Evolutionary conservation across 2,329 filamentous ascomycete genomes (phyloP), one percentile per base, ranked within the genome.

Genomic region (Penicillium sp.): DNA sequence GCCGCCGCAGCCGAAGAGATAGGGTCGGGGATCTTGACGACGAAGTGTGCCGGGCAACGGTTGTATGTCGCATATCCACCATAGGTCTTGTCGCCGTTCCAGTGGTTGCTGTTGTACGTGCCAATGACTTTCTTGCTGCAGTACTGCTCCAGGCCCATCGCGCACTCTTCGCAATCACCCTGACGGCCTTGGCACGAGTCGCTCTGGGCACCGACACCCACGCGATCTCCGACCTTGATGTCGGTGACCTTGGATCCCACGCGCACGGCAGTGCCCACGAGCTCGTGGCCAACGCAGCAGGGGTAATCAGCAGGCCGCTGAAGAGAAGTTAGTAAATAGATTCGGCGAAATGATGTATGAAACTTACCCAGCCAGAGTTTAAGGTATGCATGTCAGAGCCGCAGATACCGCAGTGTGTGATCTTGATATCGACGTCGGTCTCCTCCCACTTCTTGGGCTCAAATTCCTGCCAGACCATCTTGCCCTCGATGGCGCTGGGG

Each of bases 391-490:
- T 43, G 55, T 86, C 82, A 0, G 77, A 79, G 47, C 81, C 83
- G 62, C 83, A 87, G 55, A 87, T 78, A 52, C 83, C 82, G 56
- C 81, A 85, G 70, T 84, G 80, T 0, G 79, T 77, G 55, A 86
- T 70, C 61, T 81, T 76, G 57, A 86, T 84, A 60, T 86, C 82
- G 47, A 86, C 69, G 54, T 86, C 82, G 24, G 75, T 79, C 63
- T 86, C 83, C 39, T 82, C 78, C 78, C 81, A 86, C n/a, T 71
- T 68, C 73, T 86, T 86, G 32, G 82, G 82, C 66, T 82, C 74
- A 47, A 78, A 85, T 48, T 78, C 66, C 35, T 75, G 68, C 78
- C 78, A 81, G 29, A 70, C 71, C 73, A 81, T 78, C 46, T 79
- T 79, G 49, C 80, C 80, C 45, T 80, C 63, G 29, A 68, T 75